phyloP scores from a whole-genome alignment of 441 rosid species.

The Melastoma candidum region DNA sequence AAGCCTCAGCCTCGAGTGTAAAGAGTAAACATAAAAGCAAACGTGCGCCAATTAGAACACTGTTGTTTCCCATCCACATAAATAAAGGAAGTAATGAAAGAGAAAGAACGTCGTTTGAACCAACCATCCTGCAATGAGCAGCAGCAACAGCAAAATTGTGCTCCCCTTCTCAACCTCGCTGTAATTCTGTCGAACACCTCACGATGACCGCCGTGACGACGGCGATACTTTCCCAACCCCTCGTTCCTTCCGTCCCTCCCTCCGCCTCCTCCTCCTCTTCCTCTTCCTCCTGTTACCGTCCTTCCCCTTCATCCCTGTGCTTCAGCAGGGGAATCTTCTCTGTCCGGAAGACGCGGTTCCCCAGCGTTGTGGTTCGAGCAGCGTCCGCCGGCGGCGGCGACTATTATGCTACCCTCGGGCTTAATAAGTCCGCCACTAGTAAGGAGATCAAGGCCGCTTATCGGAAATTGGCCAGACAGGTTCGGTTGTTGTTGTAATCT shows the following conservation, averaged over 20 bases:
- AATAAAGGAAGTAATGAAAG: too few species aligned
- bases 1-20: too few species aligned
- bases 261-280: constrained; percentile 19
- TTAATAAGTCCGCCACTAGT: constrained; percentile 61
- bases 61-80: too few species aligned
- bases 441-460: constrained; percentile 93
- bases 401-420: constrained; percentile 80
- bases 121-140: too few species aligned
- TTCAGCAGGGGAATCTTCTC: constrained; percentile 20
- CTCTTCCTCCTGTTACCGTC: constrained; percentile 19
- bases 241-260: constrained; percentile 17
- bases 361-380: too few species aligned
- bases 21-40: too few species aligned
- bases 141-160: too few species aligned
- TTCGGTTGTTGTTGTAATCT: constrained; percentile 9
- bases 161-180: constrained; percentile 12
- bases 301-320: too few species aligned
- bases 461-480: constrained; percentile 86
- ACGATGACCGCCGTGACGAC: too few species aligned
- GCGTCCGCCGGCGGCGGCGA: constrained; percentile 26
- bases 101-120: too few species aligned
- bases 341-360: constrained; percentile 40
- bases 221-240: constrained; percentile 25
- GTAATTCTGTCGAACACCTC: too few species aligned
- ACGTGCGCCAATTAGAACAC: too few species aligned